These are phyloP conservation scores for Aspergillus haitiensis DNA, from an alignment of 495 filamentous ascomycete species.

Conservation along the genomic window DNA sequence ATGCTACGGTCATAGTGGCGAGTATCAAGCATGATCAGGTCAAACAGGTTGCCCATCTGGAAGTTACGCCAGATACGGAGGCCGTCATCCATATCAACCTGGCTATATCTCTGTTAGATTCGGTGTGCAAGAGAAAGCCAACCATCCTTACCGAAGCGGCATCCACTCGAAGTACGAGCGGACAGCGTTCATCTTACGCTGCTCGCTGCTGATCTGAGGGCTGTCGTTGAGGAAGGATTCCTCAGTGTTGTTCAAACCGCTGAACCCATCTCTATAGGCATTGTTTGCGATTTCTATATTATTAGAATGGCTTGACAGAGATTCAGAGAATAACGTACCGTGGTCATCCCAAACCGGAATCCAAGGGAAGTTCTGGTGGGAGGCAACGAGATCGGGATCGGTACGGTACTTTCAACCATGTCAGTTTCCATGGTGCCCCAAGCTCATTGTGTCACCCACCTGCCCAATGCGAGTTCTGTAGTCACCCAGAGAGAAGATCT, in stretches of 20 bases:
- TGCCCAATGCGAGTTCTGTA: constrained; percentile 55
- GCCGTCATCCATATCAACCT: constrained; percentile 67
- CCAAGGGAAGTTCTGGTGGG: constrained; percentile 62
- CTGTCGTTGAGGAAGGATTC: constrained; percentile 59
- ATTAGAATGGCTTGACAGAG: background rate
- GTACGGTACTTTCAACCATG: constrained; percentile 29
- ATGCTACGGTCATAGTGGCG: constrained; percentile 62
- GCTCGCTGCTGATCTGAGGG: constrained; percentile 56
- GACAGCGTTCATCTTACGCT: constrained; percentile 68
- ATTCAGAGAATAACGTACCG: constrained; percentile 31
- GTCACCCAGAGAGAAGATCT: constrained; percentile 54
- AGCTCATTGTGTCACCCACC: background rate
- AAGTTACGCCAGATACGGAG: constrained; percentile 69
- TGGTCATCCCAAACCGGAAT: constrained; percentile 73
- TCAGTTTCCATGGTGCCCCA: background rate
- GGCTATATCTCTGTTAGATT: constrained; percentile 7
- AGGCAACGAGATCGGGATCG: constrained; percentile 58
- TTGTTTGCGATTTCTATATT: constrained; percentile 60
- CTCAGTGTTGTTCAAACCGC: constrained; percentile 59
- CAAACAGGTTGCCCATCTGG: constrained; percentile 61
- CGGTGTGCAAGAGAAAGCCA: background rate
- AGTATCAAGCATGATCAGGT: constrained; percentile 70
- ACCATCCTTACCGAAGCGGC: constrained; percentile 41
- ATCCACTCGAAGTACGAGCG: constrained; percentile 74
- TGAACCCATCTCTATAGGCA: constrained; percentile 55